These are phyloP conservation scores for Vaucheria bursata DNA, from an alignment of 352 stramenopile species.

Conservation along the genomic window DNA sequence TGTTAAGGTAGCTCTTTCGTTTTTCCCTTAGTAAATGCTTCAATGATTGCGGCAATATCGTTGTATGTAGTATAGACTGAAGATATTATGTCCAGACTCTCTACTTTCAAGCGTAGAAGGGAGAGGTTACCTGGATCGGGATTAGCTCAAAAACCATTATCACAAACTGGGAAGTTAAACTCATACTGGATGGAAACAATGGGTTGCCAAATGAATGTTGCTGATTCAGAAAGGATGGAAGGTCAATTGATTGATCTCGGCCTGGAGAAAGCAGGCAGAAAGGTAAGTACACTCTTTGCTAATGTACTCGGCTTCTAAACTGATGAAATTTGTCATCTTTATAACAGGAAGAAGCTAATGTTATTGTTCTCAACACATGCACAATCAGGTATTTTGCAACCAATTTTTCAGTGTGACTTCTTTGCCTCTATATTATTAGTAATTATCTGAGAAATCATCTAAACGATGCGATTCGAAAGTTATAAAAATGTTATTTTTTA, in stretches of 20 bases:
- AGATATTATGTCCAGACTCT: slow-evolving; percentile 43
- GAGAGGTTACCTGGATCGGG: neutral
- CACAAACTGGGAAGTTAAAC: slow-evolving; percentile 64
- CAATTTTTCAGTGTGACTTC: too few species aligned
- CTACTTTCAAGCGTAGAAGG: neutral
- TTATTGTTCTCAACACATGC: slow-evolving; percentile 67
- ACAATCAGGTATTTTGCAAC: slow-evolving; percentile 52
- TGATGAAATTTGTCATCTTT: neutral
- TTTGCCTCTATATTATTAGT: too few species aligned
- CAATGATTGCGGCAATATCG: slow-evolving; percentile 1
- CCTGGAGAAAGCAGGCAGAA: neutral
- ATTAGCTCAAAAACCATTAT: slow-evolving; percentile 10
- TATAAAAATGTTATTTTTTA: too few species aligned
- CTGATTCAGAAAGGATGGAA: slow-evolving; percentile 70
- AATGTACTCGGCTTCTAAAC: neutral
- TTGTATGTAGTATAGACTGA: slow-evolving; percentile 22
- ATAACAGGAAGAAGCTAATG: slow-evolving; percentile 52
- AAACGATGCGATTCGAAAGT: too few species aligned
- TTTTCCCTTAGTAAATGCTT: neutral
- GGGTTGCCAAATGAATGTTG: slow-evolving; percentile 64
- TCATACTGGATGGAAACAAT: slow-evolving; percentile 47
- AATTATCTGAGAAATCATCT: too few species aligned
- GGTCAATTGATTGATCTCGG: slow-evolving; percentile 63
- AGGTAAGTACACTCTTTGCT: slow-evolving; percentile 1
- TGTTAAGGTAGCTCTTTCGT: slow-evolving; percentile 41